Evolutionary conservation across 257 asterid species (phyloP).

Genomic region (Oldenlandia corymbosa): DNA sequence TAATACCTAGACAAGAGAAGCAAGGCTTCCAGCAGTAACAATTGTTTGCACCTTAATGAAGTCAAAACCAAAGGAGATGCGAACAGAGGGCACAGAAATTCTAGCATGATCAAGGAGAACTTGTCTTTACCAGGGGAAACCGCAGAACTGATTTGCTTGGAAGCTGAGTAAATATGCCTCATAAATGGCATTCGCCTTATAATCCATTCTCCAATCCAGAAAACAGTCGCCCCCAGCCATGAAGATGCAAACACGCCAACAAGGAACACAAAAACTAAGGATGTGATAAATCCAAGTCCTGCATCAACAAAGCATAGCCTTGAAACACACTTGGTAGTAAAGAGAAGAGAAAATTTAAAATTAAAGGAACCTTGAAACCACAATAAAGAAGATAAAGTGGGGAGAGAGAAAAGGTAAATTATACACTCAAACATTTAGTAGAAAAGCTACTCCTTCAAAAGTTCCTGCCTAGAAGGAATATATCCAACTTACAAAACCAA

Average conservation of each 20-base stretch:
- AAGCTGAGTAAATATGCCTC: slow-evolving; percentile 74
- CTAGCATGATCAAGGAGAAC: background rate
- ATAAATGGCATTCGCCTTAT: slow-evolving; percentile 89
- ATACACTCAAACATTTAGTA: background rate
- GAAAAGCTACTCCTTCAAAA: background rate
- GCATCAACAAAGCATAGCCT: slow-evolving; percentile 28
- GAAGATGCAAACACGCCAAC: slow-evolving; percentile 82
- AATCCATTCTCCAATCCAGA: slow-evolving; percentile 93
- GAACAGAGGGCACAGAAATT: background rate
- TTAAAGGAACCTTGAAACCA: background rate
- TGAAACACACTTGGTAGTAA: slow-evolving; percentile 8
- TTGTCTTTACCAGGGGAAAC: slow-evolving; percentile 69
- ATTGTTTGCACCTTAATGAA: background rate
- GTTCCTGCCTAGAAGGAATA: too few relatives aligned
- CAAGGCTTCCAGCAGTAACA: background rate
- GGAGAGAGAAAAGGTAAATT: too few relatives aligned
- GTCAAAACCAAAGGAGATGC: background rate
- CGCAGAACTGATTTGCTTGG: slow-evolving; percentile 92
- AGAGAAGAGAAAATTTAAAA: background rate
- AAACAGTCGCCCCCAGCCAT: slow-evolving; percentile 85
- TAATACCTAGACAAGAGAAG: too few relatives aligned
- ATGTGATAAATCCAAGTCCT: slow-evolving; percentile 95
- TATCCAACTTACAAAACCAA: too few relatives aligned
- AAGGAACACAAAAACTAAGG: slow-evolving; percentile 66
- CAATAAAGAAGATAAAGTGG: too few relatives aligned